Evolutionary conservation across 352 stramenopile species (phyloP), one percentile per base, ranked within the genome.

Genomic region (Globisporangium acanthophoron): DNA sequence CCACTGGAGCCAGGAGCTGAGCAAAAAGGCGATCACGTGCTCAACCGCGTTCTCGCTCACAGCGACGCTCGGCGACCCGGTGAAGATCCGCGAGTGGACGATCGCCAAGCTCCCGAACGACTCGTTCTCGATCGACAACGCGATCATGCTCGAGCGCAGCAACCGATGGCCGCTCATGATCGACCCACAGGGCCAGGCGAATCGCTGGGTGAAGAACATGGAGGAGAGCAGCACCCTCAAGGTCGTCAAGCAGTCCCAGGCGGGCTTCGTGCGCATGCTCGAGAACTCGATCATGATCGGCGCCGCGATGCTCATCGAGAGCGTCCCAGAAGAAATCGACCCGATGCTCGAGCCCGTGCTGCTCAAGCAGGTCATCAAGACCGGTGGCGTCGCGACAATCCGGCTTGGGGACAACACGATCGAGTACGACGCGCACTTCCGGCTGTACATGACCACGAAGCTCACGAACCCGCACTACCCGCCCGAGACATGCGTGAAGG

Each of bases 151-250:
- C 15, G 80, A 90, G 37, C 70, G 81, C 13, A 94, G 74, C 54
- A 97, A 96, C 61, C 84, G 92, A 3, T 98, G 93, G 92, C 95
- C 95, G 9, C 73, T 98, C n/a, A 97, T 98, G 92, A 98, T 98
- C 50, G 95, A 98, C 41, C 95, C 94, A 0, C 92, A 98, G 64
- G 94, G 90, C 0, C 94, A 98, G 60, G 94, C 93, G 0, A 98
- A 97, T 63, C 83, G 88, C 27, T 98, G 94, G 94, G 80, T 98
- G 1, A 97, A 97, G 61, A 97, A 97, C 61, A 96, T 98, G 88
- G 91, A 98, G 63, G 78, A 86, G 47, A 77, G 76, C 37, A 89
- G 83, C 44, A 92, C 83, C 18, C 64, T 98, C 24, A 98, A 98
- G 59, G 90, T 98, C 16, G 87, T 97, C 18, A 97, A 97, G 57